Base-by-base conservation (phyloP, 176 grass and related monocot species). In the Oropetium thomaeum region DNA sequence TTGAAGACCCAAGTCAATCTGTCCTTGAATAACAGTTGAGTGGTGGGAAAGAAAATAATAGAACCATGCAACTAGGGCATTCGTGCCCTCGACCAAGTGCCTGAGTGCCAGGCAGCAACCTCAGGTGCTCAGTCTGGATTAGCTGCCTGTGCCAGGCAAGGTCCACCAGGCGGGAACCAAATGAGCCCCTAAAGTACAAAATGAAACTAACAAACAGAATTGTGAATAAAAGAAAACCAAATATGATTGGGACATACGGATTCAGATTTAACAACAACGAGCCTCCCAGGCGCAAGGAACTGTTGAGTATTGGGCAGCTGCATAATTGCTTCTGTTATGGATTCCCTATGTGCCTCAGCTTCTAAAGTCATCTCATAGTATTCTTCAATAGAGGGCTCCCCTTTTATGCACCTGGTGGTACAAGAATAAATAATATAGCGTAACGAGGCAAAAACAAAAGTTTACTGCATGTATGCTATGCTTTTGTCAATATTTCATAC, bases 371-470 rank as follows among this genome's bases (percentile, higher is more conserved):
- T 85, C 61, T 79, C 84, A 5, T 89, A 97, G 73, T 97, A 97
- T 70, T 93, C 90, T 85, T 97, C 95, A 74, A 97, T 89, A 38
- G 89, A 71, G 66, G 95, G 83, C 52, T 93, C 95, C 65, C 95
- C 95, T 86, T 97, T 97, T 84, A 97, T 93, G 80, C 95, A 97
- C 57, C 95, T 93, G 70, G 68, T 10, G 25, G 87, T 81, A 81
- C 0, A 73, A 61, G 73, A 83, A 88, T 29, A 34, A 62, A 52
- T 22, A 41, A 59, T 17, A 66, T 52, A 26, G 67, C n/a, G 42
- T 27, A 67, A 75, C 8, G 32, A 73, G 5, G 49, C 59, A 38
- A 77, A 22, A 79, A 65, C 17, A 42, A 79, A 54, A 61, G 42
- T 71, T 62, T 15, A 74, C 8, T 33, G 62, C 62, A 65, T 2